phyloP scores from a whole-genome alignment of 345 rosid genomes.

The Combretum micranthum region DNA sequence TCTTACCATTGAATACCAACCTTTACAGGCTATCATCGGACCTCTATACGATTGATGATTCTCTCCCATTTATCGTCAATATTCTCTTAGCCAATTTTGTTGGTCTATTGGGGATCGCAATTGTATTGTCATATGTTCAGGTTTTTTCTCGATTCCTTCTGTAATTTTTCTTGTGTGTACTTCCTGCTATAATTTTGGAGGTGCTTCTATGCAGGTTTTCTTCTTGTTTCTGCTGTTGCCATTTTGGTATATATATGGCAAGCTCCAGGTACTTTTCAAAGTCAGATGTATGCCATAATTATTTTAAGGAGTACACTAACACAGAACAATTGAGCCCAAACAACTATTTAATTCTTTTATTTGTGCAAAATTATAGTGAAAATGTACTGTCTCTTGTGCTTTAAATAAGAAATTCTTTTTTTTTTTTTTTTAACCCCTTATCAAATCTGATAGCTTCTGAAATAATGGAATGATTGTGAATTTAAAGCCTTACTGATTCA shows the following conservation, averaged over 20 bases:
- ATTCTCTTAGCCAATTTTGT: conserved; percentile 90
- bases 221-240: conserved; percentile 81
- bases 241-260: conserved; percentile 83
- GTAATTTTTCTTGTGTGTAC: conserved; percentile 4
- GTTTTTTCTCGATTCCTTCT: conserved; percentile 25
- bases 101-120: conserved; percentile 72
- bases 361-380: too few relatives aligned
- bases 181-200: conserved; percentile 1
- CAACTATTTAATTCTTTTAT: too few relatives aligned
- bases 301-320: too few relatives aligned
- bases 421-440: too few relatives aligned
- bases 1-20: conserved; percentile 4
- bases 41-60: conserved; percentile 89
- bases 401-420: too few relatives aligned
- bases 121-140: conserved; percentile 87
- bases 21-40: conserved; percentile 76
- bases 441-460: too few relatives aligned
- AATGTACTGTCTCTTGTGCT: too few relatives aligned
- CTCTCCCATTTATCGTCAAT: conserved; percentile 93
- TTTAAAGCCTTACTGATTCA: neutral
- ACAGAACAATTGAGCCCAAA: too few relatives aligned
- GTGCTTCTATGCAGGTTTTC: conserved; percentile 42
- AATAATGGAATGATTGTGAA: too few relatives aligned
- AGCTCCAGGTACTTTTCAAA: conserved; percentile 62
- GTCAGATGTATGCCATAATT: neutral